A percentile compares a stretch with the other conserved stretches of the same genome.
Conservation (phyloP, 75 land plant genomes). For the Adiantum capillusveneris region DNA sequence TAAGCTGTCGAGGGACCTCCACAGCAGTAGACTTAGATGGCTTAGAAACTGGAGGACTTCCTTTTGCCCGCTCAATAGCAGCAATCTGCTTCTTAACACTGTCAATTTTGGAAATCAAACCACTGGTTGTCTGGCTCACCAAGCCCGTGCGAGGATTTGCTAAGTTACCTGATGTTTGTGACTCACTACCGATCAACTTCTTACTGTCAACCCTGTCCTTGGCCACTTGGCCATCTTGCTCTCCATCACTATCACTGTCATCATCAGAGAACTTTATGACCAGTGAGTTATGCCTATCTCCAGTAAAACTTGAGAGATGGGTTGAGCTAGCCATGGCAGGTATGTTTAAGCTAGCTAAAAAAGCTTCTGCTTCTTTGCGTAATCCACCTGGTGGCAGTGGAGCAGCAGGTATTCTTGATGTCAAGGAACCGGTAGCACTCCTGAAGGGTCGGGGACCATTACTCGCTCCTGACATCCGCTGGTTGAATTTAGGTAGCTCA, state of each 20-base stretch:
- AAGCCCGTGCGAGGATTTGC: neutral
- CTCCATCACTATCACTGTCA: slow-evolving; percentile 60
- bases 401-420: neutral
- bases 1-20: neutral
- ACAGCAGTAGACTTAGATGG: neutral
- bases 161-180: neutral
- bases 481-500: neutral
- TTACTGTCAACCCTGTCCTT: neutral
- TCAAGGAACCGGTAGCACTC: neutral
- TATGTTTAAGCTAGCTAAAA: slow-evolving; percentile 12
- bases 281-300: slow-evolving; percentile 29
- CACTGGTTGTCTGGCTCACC: slow-evolving; percentile 3
- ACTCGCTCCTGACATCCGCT: neutral
- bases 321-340: neutral
- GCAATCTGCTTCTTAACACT: slow-evolving; percentile 28
- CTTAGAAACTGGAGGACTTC: neutral
- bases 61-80: slow-evolving; percentile 15
- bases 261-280: slow-evolving; percentile 71
- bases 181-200: neutral
- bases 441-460: neutral
- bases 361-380: slow-evolving; percentile 20
- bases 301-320: neutral
- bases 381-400: neutral
- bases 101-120: slow-evolving; percentile 16
- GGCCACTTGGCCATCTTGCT: neutral